These are phyloP conservation scores for Paraglomus brasilianum DNA, from an alignment of 192 early-diverging fungal species.

Conservation along the genomic window DNA sequence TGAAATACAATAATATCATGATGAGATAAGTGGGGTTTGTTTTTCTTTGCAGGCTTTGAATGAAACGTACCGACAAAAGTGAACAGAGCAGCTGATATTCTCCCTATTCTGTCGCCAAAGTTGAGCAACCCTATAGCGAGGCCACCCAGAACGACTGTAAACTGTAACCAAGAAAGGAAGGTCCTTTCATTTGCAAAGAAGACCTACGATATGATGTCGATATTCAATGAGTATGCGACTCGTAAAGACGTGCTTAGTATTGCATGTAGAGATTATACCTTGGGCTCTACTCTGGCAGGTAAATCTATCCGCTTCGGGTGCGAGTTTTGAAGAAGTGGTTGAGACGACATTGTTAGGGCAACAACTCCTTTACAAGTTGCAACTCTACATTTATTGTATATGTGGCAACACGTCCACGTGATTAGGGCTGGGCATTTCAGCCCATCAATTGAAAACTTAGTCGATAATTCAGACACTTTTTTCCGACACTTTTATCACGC, in stretches of 20 bases:
- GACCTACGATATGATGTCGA: slow-evolving; percentile 32
- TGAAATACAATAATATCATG: background rate
- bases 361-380: background rate
- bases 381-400: too few relatives aligned
- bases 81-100: slow-evolving; percentile 55
- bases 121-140: slow-evolving; percentile 78
- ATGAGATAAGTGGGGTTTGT: background rate
- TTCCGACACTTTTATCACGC: too few relatives aligned
- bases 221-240: background rate
- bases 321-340: slow-evolving; percentile 37
- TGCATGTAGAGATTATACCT: slow-evolving; percentile 40
- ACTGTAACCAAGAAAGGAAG: slow-evolving; percentile 87
- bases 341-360: slow-evolving; percentile 2
- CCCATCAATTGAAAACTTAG: too few relatives aligned
- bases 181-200: slow-evolving; percentile 96
- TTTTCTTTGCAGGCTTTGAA: background rate
- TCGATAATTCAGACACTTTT: too few relatives aligned
- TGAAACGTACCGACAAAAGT: slow-evolving; percentile 45
- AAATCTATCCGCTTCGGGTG: slow-evolving; percentile 68
- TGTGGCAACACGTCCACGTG: too few relatives aligned
- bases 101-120: slow-evolving; percentile 73
- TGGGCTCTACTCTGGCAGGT: slow-evolving; percentile 81
- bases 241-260: too few relatives aligned
- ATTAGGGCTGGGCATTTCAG: too few relatives aligned
- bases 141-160: slow-evolving; percentile 73